phyloP scores from a whole-genome alignment of 495 filamentous ascomycete genomes.

The Penicillium waksmanii region DNA sequence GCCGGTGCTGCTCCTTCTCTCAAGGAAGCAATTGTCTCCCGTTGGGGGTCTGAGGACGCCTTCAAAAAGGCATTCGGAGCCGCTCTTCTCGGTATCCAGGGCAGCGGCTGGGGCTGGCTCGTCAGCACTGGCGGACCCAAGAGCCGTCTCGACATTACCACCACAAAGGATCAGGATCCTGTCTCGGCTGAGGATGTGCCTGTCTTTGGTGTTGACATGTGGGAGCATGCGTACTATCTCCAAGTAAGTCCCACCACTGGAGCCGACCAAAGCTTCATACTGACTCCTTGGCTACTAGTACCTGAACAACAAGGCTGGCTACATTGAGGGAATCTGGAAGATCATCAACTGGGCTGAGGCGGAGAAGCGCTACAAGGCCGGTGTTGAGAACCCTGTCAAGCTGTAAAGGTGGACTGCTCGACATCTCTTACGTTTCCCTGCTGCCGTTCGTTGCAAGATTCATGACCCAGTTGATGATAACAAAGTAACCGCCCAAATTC shows the following conservation, averaged over 20 bases:
- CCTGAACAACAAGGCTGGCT: slow-evolving; percentile 94
- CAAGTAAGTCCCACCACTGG: slow-evolving; percentile 40
- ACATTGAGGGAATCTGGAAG: slow-evolving; percentile 93
- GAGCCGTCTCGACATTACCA: slow-evolving; percentile 67
- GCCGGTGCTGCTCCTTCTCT: slow-evolving; percentile 54
- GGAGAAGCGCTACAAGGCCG: slow-evolving; percentile 69
- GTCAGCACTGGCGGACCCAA: slow-evolving; percentile 70
- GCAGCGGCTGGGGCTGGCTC: slow-evolving; percentile 93
- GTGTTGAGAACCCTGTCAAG: slow-evolving; percentile 35
- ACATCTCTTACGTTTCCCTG: neutral
- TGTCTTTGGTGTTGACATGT: slow-evolving; percentile 92
- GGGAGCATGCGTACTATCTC: slow-evolving; percentile 84
- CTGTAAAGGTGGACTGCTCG: slow-evolving; percentile 7
- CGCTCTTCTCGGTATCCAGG: slow-evolving; percentile 83
- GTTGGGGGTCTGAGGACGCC: slow-evolving; percentile 69
- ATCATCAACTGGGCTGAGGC: slow-evolving; percentile 94
- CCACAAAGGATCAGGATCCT: slow-evolving; percentile 88
- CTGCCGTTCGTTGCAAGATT: neutral
- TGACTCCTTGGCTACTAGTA: slow-evolving; percentile 60
- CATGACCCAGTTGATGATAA: neutral
- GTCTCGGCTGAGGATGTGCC: slow-evolving; percentile 75
- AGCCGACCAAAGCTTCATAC: neutral
- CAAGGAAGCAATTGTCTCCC: slow-evolving; percentile 64
- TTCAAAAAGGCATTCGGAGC: slow-evolving; percentile 71
- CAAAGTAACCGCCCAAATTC: neutral